Percentiles rank a stretch among this genome's conserved stretches.
Conservation (phyloP, 106 monocot species). For the Platanthera zijinensis region DNA sequence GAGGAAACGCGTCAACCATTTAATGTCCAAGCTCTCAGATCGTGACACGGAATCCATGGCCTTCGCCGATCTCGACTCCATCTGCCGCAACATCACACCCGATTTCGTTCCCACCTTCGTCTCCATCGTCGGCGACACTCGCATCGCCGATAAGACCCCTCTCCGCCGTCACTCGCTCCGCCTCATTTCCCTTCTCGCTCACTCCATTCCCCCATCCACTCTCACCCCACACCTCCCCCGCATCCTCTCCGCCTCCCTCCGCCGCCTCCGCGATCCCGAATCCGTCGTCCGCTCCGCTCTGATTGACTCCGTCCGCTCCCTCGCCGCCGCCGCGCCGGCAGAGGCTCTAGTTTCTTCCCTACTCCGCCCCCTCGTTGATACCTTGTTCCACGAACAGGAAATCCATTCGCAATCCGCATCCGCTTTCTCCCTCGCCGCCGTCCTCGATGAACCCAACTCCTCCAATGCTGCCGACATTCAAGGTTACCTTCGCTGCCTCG, state of each 20-base stretch:
- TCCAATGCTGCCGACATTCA: slow-evolving; percentile 17
- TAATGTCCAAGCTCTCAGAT: slow-evolving; percentile 71
- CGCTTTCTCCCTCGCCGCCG: slow-evolving; percentile 63
- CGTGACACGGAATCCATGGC: slow-evolving; percentile 90
- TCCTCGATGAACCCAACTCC: slow-evolving; percentile 31
- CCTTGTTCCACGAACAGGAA: slow-evolving; percentile 81
- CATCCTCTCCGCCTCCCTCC: slow-evolving; percentile 62
- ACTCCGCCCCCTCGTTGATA: slow-evolving; percentile 57
- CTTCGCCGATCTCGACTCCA: slow-evolving; percentile 69
- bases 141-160: slow-evolving; percentile 65
- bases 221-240: slow-evolving; percentile 54
- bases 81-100: slow-evolving; percentile 41
- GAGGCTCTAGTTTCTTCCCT: slow-evolving; percentile 12
- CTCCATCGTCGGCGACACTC: slow-evolving; percentile 68
- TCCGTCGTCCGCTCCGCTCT: slow-evolving; percentile 79
- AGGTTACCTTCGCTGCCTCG: slow-evolving; percentile 40
- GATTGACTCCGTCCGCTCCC: slow-evolving; percentile 64
- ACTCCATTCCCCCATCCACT: slow-evolving; percentile 21
- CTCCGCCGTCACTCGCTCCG: slow-evolving; percentile 81
- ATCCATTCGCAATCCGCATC: slow-evolving; percentile 51
- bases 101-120: slow-evolving; percentile 50
- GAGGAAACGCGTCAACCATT: slow-evolving; percentile 52
- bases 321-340: slow-evolving; percentile 27
- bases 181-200: slow-evolving; percentile 45
- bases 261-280: slow-evolving; percentile 81